Evolutionary conservation across 768 basidiomycete genomes (phyloP), one percentile per base, ranked within the genome.

Genomic region (Termitomyces sp.): DNA sequence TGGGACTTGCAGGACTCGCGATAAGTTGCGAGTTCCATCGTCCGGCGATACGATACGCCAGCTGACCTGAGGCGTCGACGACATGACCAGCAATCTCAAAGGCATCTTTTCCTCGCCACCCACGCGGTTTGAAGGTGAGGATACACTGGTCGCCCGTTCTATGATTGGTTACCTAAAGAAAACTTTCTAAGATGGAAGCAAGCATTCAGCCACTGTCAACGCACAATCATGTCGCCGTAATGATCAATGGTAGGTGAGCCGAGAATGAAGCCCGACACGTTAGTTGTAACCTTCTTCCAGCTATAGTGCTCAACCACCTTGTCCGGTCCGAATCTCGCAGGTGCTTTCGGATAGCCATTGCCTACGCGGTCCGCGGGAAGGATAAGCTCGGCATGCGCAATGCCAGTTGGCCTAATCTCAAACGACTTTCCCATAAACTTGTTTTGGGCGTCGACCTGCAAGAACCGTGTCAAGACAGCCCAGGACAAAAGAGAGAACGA

Each of bases 401-500:
- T 79, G n/a, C 95, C 95, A 2, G 95, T 98, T 1, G 95, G 95
- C 28, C 93, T 77, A 65, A 98, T 97, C 77, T 98, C 95, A 68
- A 98, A 98, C 0, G 89, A 92, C 71, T 95, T 93, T 44, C 95
- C 95, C 82, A 94, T 88, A 72, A 98, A 97, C 74, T 88, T 96
- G 71, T 95, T 95, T 72, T 97, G 94, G 3, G 95, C 95, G 67
- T 97, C 95, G 55, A 98, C 95, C 86, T 94, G 57, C 2, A 58
- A 32, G n/a, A 14, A 33, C 2, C 1, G 41, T n/a, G n/a, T 43
- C n/a, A 43, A 43, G 14, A 41, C 18, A 8, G 23, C 49, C 32
- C 30, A 33, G n/a, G 51, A 41, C 23, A 13, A 53, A 28, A 41
- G 14, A 36, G 7, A 16, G 7, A 10, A 32, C 5, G 2, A 13